A percentile compares a stretch with the other conserved stretches of the same genome.
Conservation (phyloP, 108 stramenopile genomes). For the Pseudonitzschia multiseries region DNA sequence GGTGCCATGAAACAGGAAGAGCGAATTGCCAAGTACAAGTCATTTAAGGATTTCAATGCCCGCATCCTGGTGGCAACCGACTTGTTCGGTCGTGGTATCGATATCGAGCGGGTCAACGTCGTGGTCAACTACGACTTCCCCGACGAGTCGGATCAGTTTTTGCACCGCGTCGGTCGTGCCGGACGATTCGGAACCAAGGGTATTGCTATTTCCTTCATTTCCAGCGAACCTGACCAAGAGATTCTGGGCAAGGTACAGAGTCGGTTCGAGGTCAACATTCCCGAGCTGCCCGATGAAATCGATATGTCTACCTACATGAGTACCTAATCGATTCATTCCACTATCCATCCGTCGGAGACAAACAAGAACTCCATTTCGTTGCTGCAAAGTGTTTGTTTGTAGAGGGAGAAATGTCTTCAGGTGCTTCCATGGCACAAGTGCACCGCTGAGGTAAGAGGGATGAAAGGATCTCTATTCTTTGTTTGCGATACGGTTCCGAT, state of each 20-base stretch:
- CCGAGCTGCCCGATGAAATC: constrained; percentile 97
- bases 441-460: too few species aligned
- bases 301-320: constrained; percentile 96
- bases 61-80: constrained; percentile 99
- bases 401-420: too few species aligned
- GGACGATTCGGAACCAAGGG: constrained; percentile 99
- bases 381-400: too few species aligned
- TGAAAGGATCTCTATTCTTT: too few species aligned
- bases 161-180: constrained; percentile 95
- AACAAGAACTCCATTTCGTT: too few species aligned
- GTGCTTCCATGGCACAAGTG: too few species aligned
- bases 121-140: constrained; percentile 99
- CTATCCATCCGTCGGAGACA: not conserved
- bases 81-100: constrained; percentile 99
- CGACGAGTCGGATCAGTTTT: constrained; percentile 95
- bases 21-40: constrained; percentile 95
- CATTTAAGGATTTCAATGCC: constrained; percentile 97
- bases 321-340: constrained; percentile 45
- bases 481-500: too few species aligned
- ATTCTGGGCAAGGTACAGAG: constrained; percentile 93
- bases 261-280: constrained; percentile 98
- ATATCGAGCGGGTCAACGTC: constrained; percentile 99
- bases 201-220: constrained; percentile 97
- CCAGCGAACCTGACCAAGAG: constrained; percentile 91
- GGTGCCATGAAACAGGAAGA: constrained; percentile 96